These are phyloP conservation scores for Cenchrus americanus DNA, from an alignment of 176 grass and related monocot species.

Conservation along the genomic window DNA sequence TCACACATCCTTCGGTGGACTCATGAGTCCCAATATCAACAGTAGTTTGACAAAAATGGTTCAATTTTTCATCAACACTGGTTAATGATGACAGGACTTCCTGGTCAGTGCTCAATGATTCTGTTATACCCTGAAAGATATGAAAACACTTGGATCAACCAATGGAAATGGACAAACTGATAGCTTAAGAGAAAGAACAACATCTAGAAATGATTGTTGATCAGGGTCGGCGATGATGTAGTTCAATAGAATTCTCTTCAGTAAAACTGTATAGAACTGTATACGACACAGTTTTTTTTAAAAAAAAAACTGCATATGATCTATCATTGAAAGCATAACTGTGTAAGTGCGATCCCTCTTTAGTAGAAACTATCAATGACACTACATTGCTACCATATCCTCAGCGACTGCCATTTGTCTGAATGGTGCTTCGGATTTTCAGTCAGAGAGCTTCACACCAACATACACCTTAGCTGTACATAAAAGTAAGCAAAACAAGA, in stretches of 20 bases:
- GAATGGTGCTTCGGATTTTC: not conserved
- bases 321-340: no score
- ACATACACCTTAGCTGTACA: not conserved
- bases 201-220: constrained; percentile 2
- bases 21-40: constrained; percentile 5
- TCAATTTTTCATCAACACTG: constrained; percentile 24
- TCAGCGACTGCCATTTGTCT: not conserved
- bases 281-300: no score
- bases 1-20: constrained; percentile 10
- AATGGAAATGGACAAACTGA: not conserved
- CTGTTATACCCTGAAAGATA: constrained; percentile 24
- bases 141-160: not conserved
- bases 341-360: not conserved
- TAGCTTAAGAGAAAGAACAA: constrained; percentile 7
- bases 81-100: constrained; percentile 46
- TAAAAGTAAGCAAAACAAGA: not conserved
- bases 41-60: constrained; percentile 24
- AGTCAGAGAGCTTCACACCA: not conserved
- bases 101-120: constrained; percentile 32
- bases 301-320: no score
- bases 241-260: no score
- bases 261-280: no score
- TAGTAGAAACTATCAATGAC: not conserved
- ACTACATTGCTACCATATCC: not conserved
- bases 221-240: no score